A percentile compares a stretch with the other conserved stretches of the same genome.
These are phyloP conservation scores for Rhytidhysteron rufulum DNA, from an alignment of 2,329 filamentous ascomycete species.

Conservation along the genomic window DNA sequence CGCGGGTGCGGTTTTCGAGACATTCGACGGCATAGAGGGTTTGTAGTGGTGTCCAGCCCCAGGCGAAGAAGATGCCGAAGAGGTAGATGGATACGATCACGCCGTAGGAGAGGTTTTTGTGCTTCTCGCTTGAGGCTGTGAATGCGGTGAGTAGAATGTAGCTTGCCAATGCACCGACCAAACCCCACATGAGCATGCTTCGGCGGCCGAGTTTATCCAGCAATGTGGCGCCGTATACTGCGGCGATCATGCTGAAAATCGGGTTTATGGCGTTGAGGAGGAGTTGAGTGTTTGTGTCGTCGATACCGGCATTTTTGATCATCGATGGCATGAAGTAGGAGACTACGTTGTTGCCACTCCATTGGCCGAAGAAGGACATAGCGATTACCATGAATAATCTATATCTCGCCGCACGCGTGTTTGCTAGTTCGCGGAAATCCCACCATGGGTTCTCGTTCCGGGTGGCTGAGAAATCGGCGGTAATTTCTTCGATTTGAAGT, in stretches of 20 bases:
- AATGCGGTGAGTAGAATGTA: conserved; percentile 36
- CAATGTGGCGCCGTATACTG: conserved; percentile 36
- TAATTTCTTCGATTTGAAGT: conserved; percentile 37
- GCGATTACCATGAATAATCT: conserved; percentile 37
- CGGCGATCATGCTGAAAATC: conserved; percentile 36
- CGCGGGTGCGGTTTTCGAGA: conserved; percentile 36
- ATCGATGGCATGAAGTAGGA: conserved; percentile 32
- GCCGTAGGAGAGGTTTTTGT: conserved; percentile 31
- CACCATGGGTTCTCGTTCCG: conserved; percentile 33
- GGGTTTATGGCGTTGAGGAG: conserved; percentile 41
- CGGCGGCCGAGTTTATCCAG: conserved; percentile 29
- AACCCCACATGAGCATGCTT: conserved; percentile 35
- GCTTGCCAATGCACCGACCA: conserved; percentile 29
- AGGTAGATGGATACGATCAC: conserved; percentile 39
- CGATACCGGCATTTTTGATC: conserved; percentile 37
- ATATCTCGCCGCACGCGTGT: conserved; percentile 29
- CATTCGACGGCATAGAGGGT: conserved; percentile 38
- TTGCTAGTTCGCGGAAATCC: conserved; percentile 30
- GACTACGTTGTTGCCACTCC: conserved; percentile 38
- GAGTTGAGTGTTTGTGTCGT: conserved; percentile 31
- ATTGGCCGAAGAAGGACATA: conserved; percentile 42
- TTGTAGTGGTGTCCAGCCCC: conserved; percentile 39
- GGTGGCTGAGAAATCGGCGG: conserved; percentile 22
- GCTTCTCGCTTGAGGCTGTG: conserved; percentile 22
- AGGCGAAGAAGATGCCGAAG: conserved; percentile 38